Percentiles rank a stretch among this genome's conserved stretches.
Conservation (phyloP, 2,329 filamentous ascomycete species). For the Penicillium vulpinum region DNA sequence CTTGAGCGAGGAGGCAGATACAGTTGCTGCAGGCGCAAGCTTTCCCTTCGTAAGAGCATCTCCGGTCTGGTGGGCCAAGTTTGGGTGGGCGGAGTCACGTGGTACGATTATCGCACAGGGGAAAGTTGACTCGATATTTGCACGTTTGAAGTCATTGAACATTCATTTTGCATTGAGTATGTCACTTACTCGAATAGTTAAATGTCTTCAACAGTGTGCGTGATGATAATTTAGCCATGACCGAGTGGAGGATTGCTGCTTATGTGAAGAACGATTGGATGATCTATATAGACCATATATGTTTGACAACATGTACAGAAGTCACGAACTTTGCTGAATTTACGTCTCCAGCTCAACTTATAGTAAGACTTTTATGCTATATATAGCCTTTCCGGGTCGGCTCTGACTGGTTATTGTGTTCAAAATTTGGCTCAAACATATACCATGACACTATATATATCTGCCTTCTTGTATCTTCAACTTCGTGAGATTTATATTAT, state of each 20-base stretch:
- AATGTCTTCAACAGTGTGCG: background rate
- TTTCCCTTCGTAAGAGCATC: constrained; percentile 12
- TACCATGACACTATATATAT: background rate
- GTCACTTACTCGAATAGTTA: background rate
- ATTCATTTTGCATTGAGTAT: background rate
- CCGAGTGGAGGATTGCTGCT: background rate
- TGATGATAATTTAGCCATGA: too few relatives aligned
- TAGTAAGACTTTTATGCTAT: background rate
- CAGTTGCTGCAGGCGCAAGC: constrained; percentile 13
- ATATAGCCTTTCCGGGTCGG: background rate
- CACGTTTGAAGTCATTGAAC: background rate
- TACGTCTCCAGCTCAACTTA: background rate
- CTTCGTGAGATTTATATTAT: rapidly evolving
- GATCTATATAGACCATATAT: background rate
- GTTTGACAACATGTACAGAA: background rate
- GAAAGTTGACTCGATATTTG: background rate
- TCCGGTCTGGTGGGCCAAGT: constrained; percentile 7
- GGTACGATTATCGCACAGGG: background rate
- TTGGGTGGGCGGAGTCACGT: constrained; percentile 9
- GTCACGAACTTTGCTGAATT: background rate
- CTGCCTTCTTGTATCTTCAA: background rate
- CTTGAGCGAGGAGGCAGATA: constrained; percentile 11
- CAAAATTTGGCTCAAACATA: background rate
- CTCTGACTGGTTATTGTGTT: background rate
- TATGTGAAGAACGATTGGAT: background rate